A percentile compares a stretch with the other conserved stretches of the same genome.
Evolutionary conservation across 495 filamentous ascomycete genomes (phyloP).

Genomic region (Aspergillus incahuasiensis): DNA sequence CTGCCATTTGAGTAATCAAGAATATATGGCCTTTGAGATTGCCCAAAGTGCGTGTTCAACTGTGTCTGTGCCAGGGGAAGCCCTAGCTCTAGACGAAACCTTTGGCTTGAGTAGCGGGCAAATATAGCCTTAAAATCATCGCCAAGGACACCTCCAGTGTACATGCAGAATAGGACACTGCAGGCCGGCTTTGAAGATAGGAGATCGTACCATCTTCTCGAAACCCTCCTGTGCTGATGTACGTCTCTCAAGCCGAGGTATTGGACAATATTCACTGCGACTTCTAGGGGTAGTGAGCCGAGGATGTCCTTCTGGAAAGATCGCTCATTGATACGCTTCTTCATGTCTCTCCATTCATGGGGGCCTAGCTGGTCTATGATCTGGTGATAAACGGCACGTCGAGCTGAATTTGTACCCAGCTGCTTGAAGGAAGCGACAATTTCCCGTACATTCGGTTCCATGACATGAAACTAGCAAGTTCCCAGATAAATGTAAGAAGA

Average conservation of each 20-base stretch:
- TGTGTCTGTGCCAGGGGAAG: constrained; percentile 7
- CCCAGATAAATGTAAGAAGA: no score
- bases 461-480: no score
- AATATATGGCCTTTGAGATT: no score
- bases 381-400: constrained; percentile 14
- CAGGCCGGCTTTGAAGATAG: constrained; percentile 24
- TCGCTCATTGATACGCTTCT: constrained; percentile 14
- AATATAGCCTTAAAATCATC: constrained; percentile 5
- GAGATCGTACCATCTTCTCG: constrained; percentile 27
- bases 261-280: constrained; percentile 22
- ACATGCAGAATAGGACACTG: constrained; percentile 12
- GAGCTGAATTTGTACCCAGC: constrained; percentile 5
- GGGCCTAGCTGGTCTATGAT: constrained; percentile 26
- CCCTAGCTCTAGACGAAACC: constrained; percentile 20
- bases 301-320: constrained; percentile 34
- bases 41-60: background rate
- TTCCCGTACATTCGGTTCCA: constrained; percentile 14
- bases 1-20: constrained; percentile 24
- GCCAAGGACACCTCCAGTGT: constrained; percentile 6
- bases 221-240: constrained; percentile 29
- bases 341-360: constrained; percentile 32
- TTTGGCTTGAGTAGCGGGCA: constrained; percentile 16
- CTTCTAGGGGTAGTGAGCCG: constrained; percentile 29
- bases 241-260: constrained; percentile 25
- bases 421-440: constrained; percentile 12